A percentile compares a stretch with the other conserved stretches of the same genome.
These are phyloP conservation scores for Mycena capillaripes DNA, from an alignment of 768 basidiomycete species.

Conservation along the genomic window DNA sequence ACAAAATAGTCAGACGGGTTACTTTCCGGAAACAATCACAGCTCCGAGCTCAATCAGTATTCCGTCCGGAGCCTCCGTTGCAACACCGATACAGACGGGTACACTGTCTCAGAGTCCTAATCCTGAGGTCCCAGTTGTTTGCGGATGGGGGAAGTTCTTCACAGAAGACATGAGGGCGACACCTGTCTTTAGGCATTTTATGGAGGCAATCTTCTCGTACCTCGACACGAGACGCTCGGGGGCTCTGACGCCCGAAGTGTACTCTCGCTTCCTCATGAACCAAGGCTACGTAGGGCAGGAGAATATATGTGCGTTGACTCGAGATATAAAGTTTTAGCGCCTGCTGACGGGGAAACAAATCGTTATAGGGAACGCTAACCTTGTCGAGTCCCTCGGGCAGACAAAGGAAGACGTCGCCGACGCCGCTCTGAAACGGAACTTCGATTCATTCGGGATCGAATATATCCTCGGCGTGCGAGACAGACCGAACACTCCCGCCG, in stretches of 20 bases:
- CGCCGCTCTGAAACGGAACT: conserved; percentile 28
- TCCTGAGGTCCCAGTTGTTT: neutral
- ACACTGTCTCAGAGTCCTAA: too few relatives aligned
- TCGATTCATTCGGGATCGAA: conserved; percentile 33
- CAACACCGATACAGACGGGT: too few relatives aligned
- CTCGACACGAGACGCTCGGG: conserved; percentile 26
- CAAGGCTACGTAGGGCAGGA: conserved; percentile 26
- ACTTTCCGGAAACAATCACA: too few relatives aligned
- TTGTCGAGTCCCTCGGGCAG: conserved; percentile 9
- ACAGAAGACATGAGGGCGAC: conserved; percentile 13
- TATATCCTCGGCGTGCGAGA: conserved; percentile 23
- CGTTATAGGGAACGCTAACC: conserved; percentile 16
- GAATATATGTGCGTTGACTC: conserved; percentile 23
- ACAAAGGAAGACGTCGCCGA: conserved; percentile 34
- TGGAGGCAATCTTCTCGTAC: conserved; percentile 34
- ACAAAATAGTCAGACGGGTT: too few relatives aligned
- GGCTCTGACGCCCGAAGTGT: conserved; percentile 30
- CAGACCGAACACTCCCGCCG: neutral
- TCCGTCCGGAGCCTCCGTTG: too few relatives aligned
- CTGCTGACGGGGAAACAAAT: neutral
- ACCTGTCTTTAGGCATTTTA: neutral
- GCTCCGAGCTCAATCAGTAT: too few relatives aligned
- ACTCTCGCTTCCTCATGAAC: conserved; percentile 33
- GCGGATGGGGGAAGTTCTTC: conserved; percentile 31
- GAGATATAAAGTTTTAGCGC: neutral